A percentile compares a stretch with the other conserved stretches of the same genome.
These are phyloP conservation scores for Penicillium sp. DNA, from an alignment of 2,329 filamentous ascomycete genomes.

Conservation along the genomic window DNA sequence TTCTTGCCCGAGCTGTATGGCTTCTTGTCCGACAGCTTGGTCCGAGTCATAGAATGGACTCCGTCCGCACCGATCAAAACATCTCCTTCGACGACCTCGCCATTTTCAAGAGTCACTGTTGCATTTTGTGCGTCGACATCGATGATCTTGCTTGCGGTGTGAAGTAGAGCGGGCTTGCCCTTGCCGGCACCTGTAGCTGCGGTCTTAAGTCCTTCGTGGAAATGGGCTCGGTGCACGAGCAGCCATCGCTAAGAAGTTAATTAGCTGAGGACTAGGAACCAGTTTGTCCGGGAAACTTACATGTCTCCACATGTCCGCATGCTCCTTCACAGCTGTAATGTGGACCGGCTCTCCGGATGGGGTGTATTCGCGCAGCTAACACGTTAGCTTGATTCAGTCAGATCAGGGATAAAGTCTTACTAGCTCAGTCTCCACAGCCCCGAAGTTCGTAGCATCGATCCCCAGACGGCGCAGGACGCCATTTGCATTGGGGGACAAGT, in stretches of 20 bases:
- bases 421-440: slow-evolving; percentile 38
- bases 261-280: not conserved
- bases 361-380: slow-evolving; percentile 39
- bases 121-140: slow-evolving; percentile 44
- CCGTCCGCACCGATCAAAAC: slow-evolving; percentile 58
- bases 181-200: slow-evolving; percentile 42
- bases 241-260: slow-evolving; percentile 45
- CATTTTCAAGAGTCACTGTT: slow-evolving; percentile 48
- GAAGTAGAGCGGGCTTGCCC: slow-evolving; percentile 43
- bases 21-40: slow-evolving; percentile 32
- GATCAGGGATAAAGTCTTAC: slow-evolving; percentile 9
- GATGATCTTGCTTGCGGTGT: slow-evolving; percentile 46
- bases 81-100: slow-evolving; percentile 47
- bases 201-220: slow-evolving; percentile 55
- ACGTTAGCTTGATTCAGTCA: slow-evolving; percentile 5
- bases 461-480: slow-evolving; percentile 53
- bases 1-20: slow-evolving; percentile 54
- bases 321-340: slow-evolving; percentile 20
- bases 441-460: slow-evolving; percentile 41
- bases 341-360: slow-evolving; percentile 37
- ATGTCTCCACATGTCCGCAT: slow-evolving; percentile 29
- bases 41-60: slow-evolving; percentile 40
- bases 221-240: slow-evolving; percentile 53
- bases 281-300: slow-evolving; percentile 17
- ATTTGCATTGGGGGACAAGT: slow-evolving; percentile 62